Conservation (phyloP, 2,329 filamentous ascomycete species). For the Tympanopsis confertula region DNA sequence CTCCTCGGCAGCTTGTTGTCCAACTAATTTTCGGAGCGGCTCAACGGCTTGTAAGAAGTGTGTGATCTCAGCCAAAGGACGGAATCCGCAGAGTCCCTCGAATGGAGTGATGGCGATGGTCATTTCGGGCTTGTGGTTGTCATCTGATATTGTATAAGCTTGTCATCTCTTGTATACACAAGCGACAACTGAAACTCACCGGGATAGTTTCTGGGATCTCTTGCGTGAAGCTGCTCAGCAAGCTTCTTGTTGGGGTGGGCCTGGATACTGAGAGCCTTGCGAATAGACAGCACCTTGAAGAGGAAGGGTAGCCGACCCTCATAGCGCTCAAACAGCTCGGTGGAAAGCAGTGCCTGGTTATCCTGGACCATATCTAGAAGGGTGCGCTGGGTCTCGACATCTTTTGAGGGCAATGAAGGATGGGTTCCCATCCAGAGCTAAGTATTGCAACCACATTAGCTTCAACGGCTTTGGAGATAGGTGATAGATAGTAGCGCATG, state of each 20-base stretch:
- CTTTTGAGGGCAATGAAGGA: conserved; percentile 86
- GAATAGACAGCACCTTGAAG: conserved; percentile 94
- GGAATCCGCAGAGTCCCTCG: conserved; percentile 90
- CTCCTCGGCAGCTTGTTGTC: conserved; percentile 45
- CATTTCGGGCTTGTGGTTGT: conserved; percentile 99
- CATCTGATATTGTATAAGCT: too few species aligned
- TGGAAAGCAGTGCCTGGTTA: conserved; percentile 72
- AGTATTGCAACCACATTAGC: too few species aligned
- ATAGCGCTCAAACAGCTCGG: conserved; percentile 63
- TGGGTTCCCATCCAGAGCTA: conserved; percentile 99
- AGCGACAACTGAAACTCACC: conserved; percentile 25
- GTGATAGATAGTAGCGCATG: too few species aligned
- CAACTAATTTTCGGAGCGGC: conserved; percentile 54
- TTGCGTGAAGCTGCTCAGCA: conserved; percentile 75
- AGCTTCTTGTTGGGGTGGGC: conserved; percentile 93
- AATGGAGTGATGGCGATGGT: conserved; percentile 94
- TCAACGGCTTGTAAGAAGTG: conserved; percentile 59
- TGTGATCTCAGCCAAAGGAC: conserved; percentile 72
- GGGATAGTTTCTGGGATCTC: conserved; percentile 87
- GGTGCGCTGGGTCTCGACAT: conserved; percentile 70
- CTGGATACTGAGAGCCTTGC: conserved; percentile 92
- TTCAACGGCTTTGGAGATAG: too few species aligned
- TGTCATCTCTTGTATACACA: too few species aligned
- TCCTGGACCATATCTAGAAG: conserved; percentile 80
- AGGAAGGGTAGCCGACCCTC: conserved; percentile 81